phyloP scores from a whole-genome alignment of 441 rosid species.

The Rhodomyrtus psidioides region DNA sequence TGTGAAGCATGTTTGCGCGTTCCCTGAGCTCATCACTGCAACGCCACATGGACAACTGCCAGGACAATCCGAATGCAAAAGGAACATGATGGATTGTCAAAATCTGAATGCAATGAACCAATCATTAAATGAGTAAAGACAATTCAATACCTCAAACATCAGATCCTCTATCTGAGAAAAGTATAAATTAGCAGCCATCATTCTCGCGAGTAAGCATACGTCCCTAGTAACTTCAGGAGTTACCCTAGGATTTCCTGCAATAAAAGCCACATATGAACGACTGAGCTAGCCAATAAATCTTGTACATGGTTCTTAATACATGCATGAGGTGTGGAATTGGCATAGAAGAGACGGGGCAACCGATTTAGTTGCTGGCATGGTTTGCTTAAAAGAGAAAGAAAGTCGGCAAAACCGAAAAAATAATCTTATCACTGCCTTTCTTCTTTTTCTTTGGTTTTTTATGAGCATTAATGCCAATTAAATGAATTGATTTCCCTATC shows the following conservation, averaged over 20 bases:
- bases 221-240: conserved; percentile 86
- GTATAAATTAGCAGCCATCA: conserved; percentile 81
- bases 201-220: conserved; percentile 71
- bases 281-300: background rate
- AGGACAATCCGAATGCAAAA: background rate
- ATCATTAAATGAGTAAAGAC: background rate
- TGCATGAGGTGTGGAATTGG: background rate
- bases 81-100: background rate
- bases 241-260: conserved; percentile 68
- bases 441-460: background rate
- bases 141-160: conserved; percentile 57
- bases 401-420: background rate
- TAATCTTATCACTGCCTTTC: background rate
- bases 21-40: conserved; percentile 41
- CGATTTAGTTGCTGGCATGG: background rate
- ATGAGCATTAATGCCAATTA: background rate
- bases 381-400: background rate
- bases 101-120: background rate
- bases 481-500: background rate
- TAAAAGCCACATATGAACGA: background rate
- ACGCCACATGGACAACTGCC: conserved; percentile 53
- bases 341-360: background rate
- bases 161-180: conserved; percentile 71
- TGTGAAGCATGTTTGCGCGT: conserved; percentile 6
- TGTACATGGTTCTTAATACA: background rate